These are phyloP conservation scores for Leishmania lainsoni DNA, from an alignment of 208 protist genomes.

Conservation along the genomic window DNA sequence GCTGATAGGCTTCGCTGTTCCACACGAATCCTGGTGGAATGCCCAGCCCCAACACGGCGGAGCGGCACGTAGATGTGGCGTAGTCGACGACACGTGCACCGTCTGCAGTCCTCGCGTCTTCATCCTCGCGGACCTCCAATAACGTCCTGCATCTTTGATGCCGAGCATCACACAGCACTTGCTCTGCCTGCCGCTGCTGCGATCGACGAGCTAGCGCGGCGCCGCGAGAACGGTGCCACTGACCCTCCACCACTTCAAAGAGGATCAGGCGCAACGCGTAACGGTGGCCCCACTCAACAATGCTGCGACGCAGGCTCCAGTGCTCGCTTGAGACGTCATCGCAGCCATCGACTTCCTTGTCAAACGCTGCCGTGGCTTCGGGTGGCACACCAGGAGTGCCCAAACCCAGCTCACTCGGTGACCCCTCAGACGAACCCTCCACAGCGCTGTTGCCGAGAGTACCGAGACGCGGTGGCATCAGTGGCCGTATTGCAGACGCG, in stretches of 20 bases:
- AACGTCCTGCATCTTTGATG: background rate
- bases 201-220: background rate
- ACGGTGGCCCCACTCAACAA: slow-evolving; percentile 19
- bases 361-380: background rate
- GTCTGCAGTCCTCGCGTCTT: background rate
- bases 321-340: background rate
- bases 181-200: background rate
- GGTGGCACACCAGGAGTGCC: background rate
- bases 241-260: slow-evolving; percentile 13
- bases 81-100: background rate
- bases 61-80: slow-evolving; percentile 2
- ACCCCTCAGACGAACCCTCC: background rate
- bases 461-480: background rate
- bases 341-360: background rate
- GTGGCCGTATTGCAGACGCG: slow-evolving; percentile 3
- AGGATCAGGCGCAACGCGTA: slow-evolving; percentile 29
- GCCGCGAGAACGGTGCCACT: slow-evolving; percentile 12
- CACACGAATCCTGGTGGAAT: slow-evolving; percentile 7
- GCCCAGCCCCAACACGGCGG: background rate
- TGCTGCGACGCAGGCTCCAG: slow-evolving; percentile 1
- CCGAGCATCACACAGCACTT: background rate
- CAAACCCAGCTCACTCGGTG: background rate
- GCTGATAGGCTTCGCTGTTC: slow-evolving; percentile 14
- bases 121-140: background rate
- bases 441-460: background rate